Evolutionary conservation across 1,139 yeast species (phyloP).

Genomic region (Hyphopichia fennica): DNA sequence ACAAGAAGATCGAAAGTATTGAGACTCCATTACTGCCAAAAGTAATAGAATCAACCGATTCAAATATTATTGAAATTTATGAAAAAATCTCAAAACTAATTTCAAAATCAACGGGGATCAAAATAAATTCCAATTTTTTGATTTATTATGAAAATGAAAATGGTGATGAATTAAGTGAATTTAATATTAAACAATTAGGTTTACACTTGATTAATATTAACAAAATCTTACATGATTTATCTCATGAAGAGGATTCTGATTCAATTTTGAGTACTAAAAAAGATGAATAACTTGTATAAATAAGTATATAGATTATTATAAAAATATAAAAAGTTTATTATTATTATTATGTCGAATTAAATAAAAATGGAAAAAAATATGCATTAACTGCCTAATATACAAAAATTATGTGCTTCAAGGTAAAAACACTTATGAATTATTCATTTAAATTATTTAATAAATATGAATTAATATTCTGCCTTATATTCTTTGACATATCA

Average conservation of each 20-base stretch:
- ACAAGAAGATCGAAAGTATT: constrained; percentile 18
- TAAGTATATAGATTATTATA: not conserved
- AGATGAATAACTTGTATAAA: constrained; percentile 1
- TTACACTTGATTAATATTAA: constrained; percentile 44
- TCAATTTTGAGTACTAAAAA: constrained; percentile 17
- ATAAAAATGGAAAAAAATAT: not conserved
- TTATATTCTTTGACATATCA: constrained; percentile 40
- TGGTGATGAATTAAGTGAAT: constrained; percentile 14
- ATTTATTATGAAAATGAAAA: constrained; percentile 30
- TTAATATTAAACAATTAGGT: constrained; percentile 36
- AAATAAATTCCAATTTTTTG: constrained; percentile 39
- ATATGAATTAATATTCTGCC: constrained; percentile 46
- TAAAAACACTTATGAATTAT: too few species aligned
- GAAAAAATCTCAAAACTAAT: constrained; percentile 34
- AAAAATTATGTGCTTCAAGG: too few species aligned
- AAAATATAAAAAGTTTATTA: not conserved
- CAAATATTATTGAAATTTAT: constrained; percentile 33
- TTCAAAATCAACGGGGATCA: constrained; percentile 38
- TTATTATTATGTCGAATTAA: not conserved
- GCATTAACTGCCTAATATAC: not conserved
- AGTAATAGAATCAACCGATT: constrained; percentile 1
- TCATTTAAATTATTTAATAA: constrained; percentile 13
- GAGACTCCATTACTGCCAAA: constrained; percentile 13
- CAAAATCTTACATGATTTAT: constrained; percentile 45
- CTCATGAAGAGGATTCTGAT: constrained; percentile 20